Conservation (phyloP, 345 rosid species). For the Anastatica hierochuntica region DNA sequence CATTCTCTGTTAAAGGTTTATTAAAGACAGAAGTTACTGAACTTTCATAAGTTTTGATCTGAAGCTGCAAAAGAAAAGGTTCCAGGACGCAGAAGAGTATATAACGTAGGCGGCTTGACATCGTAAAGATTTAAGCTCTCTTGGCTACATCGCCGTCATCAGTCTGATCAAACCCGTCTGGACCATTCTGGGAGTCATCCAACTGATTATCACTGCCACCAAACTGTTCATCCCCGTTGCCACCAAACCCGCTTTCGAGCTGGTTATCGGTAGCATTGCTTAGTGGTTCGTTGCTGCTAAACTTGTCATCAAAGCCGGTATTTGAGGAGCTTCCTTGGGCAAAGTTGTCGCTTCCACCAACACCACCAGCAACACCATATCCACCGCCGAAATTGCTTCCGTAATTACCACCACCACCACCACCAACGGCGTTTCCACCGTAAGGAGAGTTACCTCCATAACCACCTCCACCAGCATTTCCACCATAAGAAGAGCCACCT, state of each 20-base stretch:
- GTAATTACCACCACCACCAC: conserved; percentile 18
- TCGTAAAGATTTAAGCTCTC: conserved; percentile 39
- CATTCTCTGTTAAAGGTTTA: too few relatives aligned
- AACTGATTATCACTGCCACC: conserved; percentile 27
- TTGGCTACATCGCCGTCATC: conserved; percentile 50
- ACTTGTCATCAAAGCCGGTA: conserved; percentile 21
- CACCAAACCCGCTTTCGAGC: conserved; percentile 6
- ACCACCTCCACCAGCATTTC: conserved; percentile 11
- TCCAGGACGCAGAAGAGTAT: conserved; percentile 1
- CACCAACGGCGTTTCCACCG: conserved; percentile 16
- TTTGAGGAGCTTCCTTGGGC: conserved; percentile 27
- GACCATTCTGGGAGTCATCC: conserved; percentile 23
- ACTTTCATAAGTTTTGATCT: conserved; percentile 4
- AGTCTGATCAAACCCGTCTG: conserved; percentile 27
- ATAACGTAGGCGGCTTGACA: neutral
- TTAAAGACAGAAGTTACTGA: too few relatives aligned
- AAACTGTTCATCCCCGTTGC: conserved; percentile 12
- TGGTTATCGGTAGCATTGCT: conserved; percentile 18
- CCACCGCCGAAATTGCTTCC: conserved; percentile 27
- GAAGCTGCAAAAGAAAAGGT: conserved; percentile 16
- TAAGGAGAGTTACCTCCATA: conserved; percentile 18
- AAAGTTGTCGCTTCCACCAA: conserved; percentile 26
- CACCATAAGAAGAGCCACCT: conserved; percentile 18
- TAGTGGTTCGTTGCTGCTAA: conserved; percentile 18
- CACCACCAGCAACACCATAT: conserved; percentile 25